Conservation (phyloP, 805 yeast species). For the Saccharomycopsis sp. region DNA sequence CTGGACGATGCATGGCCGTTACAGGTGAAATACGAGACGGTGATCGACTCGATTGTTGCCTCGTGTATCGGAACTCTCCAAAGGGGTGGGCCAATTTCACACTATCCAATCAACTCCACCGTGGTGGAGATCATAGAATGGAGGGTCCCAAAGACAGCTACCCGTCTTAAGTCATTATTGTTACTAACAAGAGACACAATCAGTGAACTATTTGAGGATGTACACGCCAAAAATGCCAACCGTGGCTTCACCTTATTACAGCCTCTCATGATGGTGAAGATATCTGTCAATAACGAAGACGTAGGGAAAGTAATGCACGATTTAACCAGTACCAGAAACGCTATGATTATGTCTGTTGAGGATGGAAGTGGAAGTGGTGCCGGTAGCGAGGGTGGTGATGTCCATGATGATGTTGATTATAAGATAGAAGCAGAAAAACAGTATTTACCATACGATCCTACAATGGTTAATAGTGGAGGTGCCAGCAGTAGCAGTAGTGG, state of each 20-base stretch:
- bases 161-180: conserved; percentile 34
- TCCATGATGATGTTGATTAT: conserved; percentile 34
- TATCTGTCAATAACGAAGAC: conserved; percentile 61
- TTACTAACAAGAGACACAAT: conserved; percentile 42
- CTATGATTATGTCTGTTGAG: conserved; percentile 63
- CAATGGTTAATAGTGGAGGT: conserved; percentile 31
- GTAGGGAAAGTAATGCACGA: conserved; percentile 84
- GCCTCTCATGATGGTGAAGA: conserved; percentile 76
- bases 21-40: conserved; percentile 37
- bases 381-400: conserved; percentile 20
- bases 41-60: conserved; percentile 48
- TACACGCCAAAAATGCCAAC: conserved; percentile 25
- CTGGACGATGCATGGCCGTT: conserved; percentile 44
- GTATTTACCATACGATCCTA: conserved; percentile 74
- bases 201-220: conserved; percentile 27
- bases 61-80: conserved; percentile 59
- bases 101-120: conserved; percentile 54
- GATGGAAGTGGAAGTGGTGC: conserved; percentile 42
- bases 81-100: conserved; percentile 56
- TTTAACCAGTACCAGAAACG: conserved; percentile 70
- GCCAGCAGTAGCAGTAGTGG: conserved; percentile 21
- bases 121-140: conserved; percentile 46
- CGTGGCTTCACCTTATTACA: conserved; percentile 56
- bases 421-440: conserved; percentile 51
- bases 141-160: conserved; percentile 47